phyloP scores from a whole-genome alignment of 257 asterid genomes.

The Fraxinus quadrangulata region DNA sequence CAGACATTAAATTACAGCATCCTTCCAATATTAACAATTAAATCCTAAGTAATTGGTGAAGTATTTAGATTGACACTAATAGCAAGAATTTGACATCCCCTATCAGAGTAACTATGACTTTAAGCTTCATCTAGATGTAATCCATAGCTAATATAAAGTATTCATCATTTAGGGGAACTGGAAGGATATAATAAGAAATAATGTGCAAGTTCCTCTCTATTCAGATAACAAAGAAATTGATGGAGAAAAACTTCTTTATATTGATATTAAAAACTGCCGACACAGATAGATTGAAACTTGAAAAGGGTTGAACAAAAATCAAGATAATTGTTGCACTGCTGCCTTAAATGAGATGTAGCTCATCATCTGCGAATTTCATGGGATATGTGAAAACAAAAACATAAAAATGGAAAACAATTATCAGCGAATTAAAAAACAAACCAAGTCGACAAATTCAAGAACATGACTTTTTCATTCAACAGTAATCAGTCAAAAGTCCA shows the following conservation, averaged over 20 bases:
- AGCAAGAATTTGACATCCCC: constrained; percentile 23
- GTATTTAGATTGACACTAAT: background rate
- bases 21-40: background rate
- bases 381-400: background rate
- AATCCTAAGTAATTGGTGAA: background rate
- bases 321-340: background rate
- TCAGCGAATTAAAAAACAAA: background rate
- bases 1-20: background rate
- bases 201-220: background rate
- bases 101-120: constrained; percentile 58
- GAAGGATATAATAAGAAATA: background rate
- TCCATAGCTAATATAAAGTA: constrained; percentile 34
- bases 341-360: background rate
- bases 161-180: constrained; percentile 43
- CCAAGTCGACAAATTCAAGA: background rate
- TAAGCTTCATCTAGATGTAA: constrained; percentile 38
- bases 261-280: background rate
- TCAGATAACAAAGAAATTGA: background rate
- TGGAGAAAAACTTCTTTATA: background rate
- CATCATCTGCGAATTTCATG: background rate
- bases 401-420: background rate
- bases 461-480: background rate
- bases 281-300: background rate
- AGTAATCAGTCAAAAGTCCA: background rate
- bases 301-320: background rate